A percentile compares a stretch with the other conserved stretches of the same genome.
These are phyloP conservation scores for Porcisia deanei DNA, from an alignment of 208 protist species.

Conservation along the genomic window DNA sequence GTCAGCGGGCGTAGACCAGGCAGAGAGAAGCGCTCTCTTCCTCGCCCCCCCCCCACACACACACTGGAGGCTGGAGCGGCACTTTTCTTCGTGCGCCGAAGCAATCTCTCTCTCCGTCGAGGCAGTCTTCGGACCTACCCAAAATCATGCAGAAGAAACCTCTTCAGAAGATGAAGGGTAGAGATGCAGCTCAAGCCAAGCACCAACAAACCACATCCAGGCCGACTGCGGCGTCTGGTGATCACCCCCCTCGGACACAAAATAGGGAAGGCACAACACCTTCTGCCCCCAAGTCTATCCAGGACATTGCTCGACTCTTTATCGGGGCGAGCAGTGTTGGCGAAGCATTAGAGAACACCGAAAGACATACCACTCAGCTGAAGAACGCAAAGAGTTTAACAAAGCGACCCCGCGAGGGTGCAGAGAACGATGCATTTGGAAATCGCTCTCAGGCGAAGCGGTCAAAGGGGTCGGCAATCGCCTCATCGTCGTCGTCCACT, in stretches of 20 bases:
- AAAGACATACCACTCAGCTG: neutral
- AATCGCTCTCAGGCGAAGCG: constrained; percentile 1
- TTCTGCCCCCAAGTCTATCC: constrained; percentile 16
- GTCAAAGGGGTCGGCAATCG: neutral
- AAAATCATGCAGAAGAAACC: neutral
- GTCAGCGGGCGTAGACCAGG: neutral
- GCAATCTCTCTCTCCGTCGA: neutral
- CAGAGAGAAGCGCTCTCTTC: neutral
- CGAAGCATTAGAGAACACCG: neutral
- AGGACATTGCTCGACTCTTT: constrained; percentile 29
- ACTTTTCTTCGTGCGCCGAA: neutral
- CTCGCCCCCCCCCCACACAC: neutral
- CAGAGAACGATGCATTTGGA: neutral
- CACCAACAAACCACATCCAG: neutral
- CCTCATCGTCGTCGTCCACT: neutral
- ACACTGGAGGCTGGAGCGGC: neutral
- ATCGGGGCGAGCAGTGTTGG: constrained; percentile 11
- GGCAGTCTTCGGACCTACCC: neutral
- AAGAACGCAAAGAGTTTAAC: constrained; percentile 1
- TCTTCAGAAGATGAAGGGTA: neutral
- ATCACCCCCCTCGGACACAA: neutral
- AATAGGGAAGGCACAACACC: neutral
- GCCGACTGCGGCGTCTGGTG: neutral
- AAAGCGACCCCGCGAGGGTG: neutral
- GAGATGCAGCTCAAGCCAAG: no score